These are phyloP conservation scores for Aspergillus funiculosus DNA, from an alignment of 495 filamentous ascomycete genomes.

Conservation along the genomic window DNA sequence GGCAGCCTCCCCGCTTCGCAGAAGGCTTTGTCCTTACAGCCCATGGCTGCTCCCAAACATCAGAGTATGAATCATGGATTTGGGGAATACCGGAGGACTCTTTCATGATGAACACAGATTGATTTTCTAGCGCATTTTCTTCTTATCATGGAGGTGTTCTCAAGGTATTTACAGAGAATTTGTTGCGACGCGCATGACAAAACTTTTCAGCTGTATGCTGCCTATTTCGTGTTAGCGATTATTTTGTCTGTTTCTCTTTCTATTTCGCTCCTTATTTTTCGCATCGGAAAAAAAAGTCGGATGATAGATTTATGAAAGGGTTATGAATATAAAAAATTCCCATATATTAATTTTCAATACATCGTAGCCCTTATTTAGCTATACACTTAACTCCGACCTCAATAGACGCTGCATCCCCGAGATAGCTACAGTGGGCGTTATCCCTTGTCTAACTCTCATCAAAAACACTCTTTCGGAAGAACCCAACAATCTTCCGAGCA, in stretches of 20 bases:
- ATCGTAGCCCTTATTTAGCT: not conserved
- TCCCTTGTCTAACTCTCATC: constrained; percentile 40
- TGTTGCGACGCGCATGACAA: constrained; percentile 31
- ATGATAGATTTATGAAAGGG: constrained; percentile 44
- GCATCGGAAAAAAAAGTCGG: constrained; percentile 20
- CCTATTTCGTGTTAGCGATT: constrained; percentile 28
- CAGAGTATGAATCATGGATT: constrained; percentile 26
- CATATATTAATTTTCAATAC: constrained; percentile 1
- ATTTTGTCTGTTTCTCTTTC: constrained; percentile 40
- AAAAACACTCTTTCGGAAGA: constrained; percentile 81
- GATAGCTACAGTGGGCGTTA: no score
- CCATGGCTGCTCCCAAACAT: constrained; percentile 16
- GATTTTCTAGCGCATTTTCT: constrained; percentile 7
- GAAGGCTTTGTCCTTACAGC: constrained; percentile 8
- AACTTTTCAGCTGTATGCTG: constrained; percentile 29
- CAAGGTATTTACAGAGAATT: constrained; percentile 27
- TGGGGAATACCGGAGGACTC: constrained; percentile 11
- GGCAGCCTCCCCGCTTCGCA: constrained; percentile 15
- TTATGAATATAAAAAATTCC: constrained; percentile 31
- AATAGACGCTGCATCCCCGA: no score
- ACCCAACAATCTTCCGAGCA: constrained; percentile 68
- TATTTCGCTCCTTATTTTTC: constrained; percentile 23
- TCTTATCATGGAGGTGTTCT: constrained; percentile 21
- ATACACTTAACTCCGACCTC: not conserved
- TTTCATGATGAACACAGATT: constrained; percentile 13